Evolutionary conservation across 116 monocot genomes (phyloP), one percentile per base, ranked within the genome.

Genomic region (Phalaenopsis hybrid): DNA sequence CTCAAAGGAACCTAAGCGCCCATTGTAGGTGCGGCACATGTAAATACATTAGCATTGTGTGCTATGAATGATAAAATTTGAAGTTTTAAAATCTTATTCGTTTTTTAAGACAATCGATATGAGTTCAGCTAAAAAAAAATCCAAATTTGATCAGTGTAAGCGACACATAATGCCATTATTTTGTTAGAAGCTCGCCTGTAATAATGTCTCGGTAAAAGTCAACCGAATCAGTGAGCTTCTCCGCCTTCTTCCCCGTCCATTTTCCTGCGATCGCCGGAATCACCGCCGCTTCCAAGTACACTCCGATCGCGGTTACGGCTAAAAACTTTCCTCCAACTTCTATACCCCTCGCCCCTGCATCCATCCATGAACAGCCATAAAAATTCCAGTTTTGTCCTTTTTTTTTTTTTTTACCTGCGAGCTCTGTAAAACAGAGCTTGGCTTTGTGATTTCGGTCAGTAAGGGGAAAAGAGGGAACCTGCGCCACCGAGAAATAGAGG

Each of bases 1-100:
- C n/a, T 93, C 95, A 68, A 96, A 96, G 4, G 92, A 59, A 0
- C 94, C 31, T 31, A 31, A 31, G 31, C 31, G 31, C 31, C 31
- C 31, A 31, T 31, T 31, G 31, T 31, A 31, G 31, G 31, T 31
- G 31, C 31, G 31, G 31, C 31, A 31, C 31, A 31, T 31, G 31
- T 31, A 31, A 31, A 31, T 31, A 31, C 31, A 31, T 31, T 0
- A 31, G 31, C 31, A 31, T 31, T 31, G 31, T 31, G 31, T 31
- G 31, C 31, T 31, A 31, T 31, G 31, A 31, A 31, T 31, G 31
- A 31, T 31, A 31, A 31, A 31, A 31, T 31, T 31, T 31, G 31
- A 31, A 31, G 31, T 31, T 31, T 31, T 31, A 31, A 31, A 31
- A 31, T 31, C 31, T 31, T 31, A 31, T 31, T 31, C 31, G 31